These are phyloP conservation scores for Rhytidhysteron rufulum DNA, from an alignment of 2,329 filamentous ascomycete species.

Conservation along the genomic window DNA sequence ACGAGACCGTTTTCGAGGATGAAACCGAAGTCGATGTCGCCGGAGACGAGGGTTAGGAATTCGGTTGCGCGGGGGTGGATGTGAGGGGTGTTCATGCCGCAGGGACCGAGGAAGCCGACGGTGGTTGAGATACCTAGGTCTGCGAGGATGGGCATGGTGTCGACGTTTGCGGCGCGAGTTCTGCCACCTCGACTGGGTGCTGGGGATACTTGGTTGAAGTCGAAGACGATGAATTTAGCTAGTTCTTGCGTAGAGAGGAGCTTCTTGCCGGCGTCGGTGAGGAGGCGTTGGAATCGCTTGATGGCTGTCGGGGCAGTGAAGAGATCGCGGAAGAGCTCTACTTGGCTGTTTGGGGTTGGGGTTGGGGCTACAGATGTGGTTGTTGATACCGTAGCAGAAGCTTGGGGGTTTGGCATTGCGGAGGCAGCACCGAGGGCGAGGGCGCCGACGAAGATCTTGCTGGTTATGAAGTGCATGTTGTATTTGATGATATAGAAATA, in stretches of 20 bases:
- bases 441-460: conserved; percentile 29
- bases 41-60: conserved; percentile 44
- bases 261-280: conserved; percentile 23
- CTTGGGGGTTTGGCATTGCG: conserved; percentile 18
- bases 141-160: conserved; percentile 38
- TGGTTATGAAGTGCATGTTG: conserved; percentile 32
- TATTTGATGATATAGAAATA: conserved; percentile 14
- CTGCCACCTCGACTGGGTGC: conserved; percentile 54
- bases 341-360: conserved; percentile 15
- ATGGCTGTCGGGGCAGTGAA: conserved; percentile 31
- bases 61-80: conserved; percentile 48
- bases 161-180: conserved; percentile 38
- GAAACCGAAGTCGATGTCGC: conserved; percentile 42
- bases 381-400: not conserved
- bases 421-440: conserved; percentile 28
- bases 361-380: conserved; percentile 10
- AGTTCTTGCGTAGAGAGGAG: conserved; percentile 30
- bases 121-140: conserved; percentile 36
- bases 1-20: conserved; percentile 46
- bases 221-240: conserved; percentile 58
- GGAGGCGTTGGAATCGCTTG: conserved; percentile 36
- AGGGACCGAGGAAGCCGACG: conserved; percentile 39
- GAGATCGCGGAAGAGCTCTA: conserved; percentile 25
- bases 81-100: conserved; percentile 48
- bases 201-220: conserved; percentile 45